A percentile compares a stretch with the other conserved stretches of the same genome.
Conservation (phyloP, 2,329 filamentous ascomycete species). For the Gaeumannomyces tritici region DNA sequence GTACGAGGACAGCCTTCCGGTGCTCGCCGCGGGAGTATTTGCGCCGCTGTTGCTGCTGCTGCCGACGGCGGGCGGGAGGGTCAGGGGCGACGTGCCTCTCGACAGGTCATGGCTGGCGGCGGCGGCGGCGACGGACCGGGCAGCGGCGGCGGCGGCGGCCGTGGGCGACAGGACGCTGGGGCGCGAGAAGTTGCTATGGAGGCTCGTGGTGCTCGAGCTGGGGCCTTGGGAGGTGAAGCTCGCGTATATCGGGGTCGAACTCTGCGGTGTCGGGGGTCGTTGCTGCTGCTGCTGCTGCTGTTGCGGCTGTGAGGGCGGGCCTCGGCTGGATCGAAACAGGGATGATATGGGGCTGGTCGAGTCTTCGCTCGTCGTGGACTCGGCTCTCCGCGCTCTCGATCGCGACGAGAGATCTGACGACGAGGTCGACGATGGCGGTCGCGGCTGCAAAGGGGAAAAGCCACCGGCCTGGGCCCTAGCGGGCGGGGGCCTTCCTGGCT, state of each 20-base stretch:
- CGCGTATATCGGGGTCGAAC: constrained; percentile 33
- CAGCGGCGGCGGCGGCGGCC: constrained; percentile 15
- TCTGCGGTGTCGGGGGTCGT: constrained; percentile 31
- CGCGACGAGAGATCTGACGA: constrained; percentile 20
- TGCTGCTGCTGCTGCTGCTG: constrained; percentile 15
- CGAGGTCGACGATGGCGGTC: constrained; percentile 19
- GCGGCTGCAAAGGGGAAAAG: constrained; percentile 38
- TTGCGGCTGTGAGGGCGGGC: too few relatives aligned
- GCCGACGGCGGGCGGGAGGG: constrained; percentile 14
- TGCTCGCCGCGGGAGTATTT: constrained; percentile 15
- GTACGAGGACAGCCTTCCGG: constrained; percentile 18
- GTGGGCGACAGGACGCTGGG: constrained; percentile 25
- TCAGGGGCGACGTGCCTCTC: constrained; percentile 3
- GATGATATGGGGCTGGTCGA: constrained; percentile 23
- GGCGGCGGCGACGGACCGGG: constrained; percentile 7
- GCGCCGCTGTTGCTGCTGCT: constrained; percentile 9
- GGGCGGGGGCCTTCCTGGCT: constrained; percentile 35
- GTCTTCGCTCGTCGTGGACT: constrained; percentile 36
- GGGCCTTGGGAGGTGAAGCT: constrained; percentile 33
- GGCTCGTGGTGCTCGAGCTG: constrained; percentile 37
- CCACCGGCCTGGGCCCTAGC: constrained; percentile 36
- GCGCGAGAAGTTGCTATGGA: constrained; percentile 53
- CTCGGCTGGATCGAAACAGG: background rate
- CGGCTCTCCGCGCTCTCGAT: constrained; percentile 26
- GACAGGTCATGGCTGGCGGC: background rate